Conservation (phyloP, 2,329 filamentous ascomycete species). For the Bipolaris sorokiniana region DNA sequence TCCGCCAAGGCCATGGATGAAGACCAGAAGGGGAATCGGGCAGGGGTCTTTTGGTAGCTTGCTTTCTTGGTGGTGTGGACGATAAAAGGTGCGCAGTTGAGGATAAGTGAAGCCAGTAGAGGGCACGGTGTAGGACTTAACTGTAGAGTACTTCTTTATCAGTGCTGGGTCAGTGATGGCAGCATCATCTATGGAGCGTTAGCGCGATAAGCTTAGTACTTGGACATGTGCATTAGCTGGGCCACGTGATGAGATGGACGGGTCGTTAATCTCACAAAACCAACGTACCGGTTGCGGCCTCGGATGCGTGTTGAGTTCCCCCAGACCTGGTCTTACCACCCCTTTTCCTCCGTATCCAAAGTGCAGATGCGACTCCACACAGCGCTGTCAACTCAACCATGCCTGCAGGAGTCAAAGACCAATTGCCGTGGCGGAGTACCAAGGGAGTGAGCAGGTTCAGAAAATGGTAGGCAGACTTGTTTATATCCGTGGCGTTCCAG, state of each 20-base stretch:
- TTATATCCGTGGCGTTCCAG: constrained; percentile 38
- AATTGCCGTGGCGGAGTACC: constrained; percentile 23
- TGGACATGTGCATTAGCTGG: background rate
- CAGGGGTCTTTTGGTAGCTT: constrained; percentile 76
- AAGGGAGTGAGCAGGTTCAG: constrained; percentile 33
- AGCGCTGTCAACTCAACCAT: constrained; percentile 48
- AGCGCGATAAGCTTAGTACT: constrained; percentile 9
- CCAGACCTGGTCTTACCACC: constrained; percentile 23
- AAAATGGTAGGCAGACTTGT: constrained; percentile 27
- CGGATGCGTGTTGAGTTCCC: constrained; percentile 28
- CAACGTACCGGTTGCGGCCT: constrained; percentile 35
- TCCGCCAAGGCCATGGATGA: constrained; percentile 92
- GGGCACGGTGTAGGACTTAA: constrained; percentile 74
- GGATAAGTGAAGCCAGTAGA: constrained; percentile 70
- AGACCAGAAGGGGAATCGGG: constrained; percentile 83
- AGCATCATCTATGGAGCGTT: constrained; percentile 47
- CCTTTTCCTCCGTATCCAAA: constrained; percentile 42
- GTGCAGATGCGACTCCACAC: constrained; percentile 46
- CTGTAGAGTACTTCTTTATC: constrained; percentile 75
- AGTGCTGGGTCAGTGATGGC: constrained; percentile 75
- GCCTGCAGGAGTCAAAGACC: constrained; percentile 40
- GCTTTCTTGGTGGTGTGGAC: constrained; percentile 79
- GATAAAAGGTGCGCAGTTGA: constrained; percentile 80
- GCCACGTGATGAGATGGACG: constrained; percentile 15
- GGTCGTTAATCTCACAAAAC: constrained; percentile 17